Percentiles rank a stretch among this genome's conserved stretches.
Conservation (phyloP, 1,284 basidiomycete species). For the Malassezia vespertilionis region DNA sequence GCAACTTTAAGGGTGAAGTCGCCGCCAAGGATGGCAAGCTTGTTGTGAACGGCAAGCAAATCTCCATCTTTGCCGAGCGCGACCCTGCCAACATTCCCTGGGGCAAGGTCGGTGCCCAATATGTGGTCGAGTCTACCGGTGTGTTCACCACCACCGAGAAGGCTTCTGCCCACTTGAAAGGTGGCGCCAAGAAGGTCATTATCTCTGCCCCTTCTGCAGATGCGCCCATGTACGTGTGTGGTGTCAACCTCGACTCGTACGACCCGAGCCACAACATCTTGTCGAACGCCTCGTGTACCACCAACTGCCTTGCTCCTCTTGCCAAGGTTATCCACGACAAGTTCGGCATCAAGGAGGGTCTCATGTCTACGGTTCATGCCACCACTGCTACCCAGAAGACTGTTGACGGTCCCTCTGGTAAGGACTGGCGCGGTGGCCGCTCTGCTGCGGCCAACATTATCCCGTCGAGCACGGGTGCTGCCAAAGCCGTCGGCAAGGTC, state of each 20-base stretch:
- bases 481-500: constrained; percentile 97
- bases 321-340: constrained; percentile 97
- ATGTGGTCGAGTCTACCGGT: constrained; percentile 97
- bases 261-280: constrained; percentile 79
- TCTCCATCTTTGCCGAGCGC: constrained; percentile 69
- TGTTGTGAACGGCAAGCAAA: constrained; percentile 66
- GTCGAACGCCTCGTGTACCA: constrained; percentile 99
- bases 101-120: constrained; percentile 70
- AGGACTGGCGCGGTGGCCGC: constrained; percentile 73
- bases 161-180: constrained; percentile 87
- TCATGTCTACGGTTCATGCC: constrained; percentile 96
- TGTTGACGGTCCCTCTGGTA: constrained; percentile 62
- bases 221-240: constrained; percentile 74
- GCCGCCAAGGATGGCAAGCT: constrained; percentile 81
- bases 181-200: constrained; percentile 99
- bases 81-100: constrained; percentile 81
- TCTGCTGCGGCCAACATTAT: constrained; percentile 97
- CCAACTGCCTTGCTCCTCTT: constrained; percentile 87
- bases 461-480: constrained; percentile 95
- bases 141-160: constrained; percentile 90
- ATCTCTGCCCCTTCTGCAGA: constrained; percentile 98
- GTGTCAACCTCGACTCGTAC: constrained; percentile 93
- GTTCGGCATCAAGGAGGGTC: constrained; percentile 51
- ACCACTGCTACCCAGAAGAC: constrained; percentile 89
- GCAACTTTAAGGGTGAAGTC: constrained; percentile 80